Conservation (phyloP, 768 basidiomycete genomes). For the Tulasnella sp. region DNA sequence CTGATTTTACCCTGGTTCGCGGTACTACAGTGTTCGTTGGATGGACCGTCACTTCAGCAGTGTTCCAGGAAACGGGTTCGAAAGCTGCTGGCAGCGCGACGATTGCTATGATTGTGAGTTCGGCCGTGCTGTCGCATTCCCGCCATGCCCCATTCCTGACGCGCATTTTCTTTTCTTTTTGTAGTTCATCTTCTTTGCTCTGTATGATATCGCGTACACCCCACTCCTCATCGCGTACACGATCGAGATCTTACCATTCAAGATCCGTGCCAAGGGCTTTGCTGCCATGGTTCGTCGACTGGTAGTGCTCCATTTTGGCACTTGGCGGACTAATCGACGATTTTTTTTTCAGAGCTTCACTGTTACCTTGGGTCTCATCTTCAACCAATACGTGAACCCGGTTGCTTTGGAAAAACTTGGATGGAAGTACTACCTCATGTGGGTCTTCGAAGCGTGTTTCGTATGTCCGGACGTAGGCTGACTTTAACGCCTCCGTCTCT, state of each 20-base stretch:
- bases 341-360: constrained; percentile 42
- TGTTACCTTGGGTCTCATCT: constrained; percentile 70
- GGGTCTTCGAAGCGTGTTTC: constrained; percentile 23
- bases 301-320: neutral
- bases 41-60: constrained; percentile 48
- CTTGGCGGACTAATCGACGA: neutral
- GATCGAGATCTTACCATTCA: constrained; percentile 78
- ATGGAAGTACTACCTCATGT: constrained; percentile 67
- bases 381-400: constrained; percentile 85
- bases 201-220: constrained; percentile 42
- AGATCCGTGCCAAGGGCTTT: constrained; percentile 78
- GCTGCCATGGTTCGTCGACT: constrained; percentile 44
- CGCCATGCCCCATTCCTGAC: neutral
- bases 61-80: constrained; percentile 25
- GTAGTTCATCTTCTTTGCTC: constrained; percentile 20
- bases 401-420: constrained; percentile 53
- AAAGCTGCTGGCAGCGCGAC: constrained; percentile 26
- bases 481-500: neutral
- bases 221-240: constrained; percentile 83
- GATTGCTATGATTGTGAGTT: constrained; percentile 28
- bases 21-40: constrained; percentile 42
- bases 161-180: neutral
- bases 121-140: neutral
- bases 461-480: neutral
- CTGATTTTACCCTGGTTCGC: neutral